phyloP scores from a whole-genome alignment of 129 eudicot genomes.

The Escallonia rubra region DNA sequence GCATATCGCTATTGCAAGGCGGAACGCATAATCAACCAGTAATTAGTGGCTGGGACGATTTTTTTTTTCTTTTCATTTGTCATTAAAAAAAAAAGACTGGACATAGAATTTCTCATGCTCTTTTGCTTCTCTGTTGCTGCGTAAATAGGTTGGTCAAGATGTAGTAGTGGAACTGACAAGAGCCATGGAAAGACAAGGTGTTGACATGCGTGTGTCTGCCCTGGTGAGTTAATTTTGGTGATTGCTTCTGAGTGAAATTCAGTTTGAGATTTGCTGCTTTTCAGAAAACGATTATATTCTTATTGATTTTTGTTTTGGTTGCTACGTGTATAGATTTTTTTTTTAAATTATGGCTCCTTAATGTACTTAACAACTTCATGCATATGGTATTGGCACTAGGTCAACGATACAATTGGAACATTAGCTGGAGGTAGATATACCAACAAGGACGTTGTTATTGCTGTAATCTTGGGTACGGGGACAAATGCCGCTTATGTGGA shows the following conservation, averaged over 20 bases:
- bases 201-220: conserved; percentile 74
- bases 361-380: background rate
- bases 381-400: conserved; percentile 30
- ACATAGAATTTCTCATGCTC: background rate
- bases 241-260: conserved; percentile 2
- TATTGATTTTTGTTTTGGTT: background rate
- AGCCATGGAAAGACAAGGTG: conserved; percentile 68
- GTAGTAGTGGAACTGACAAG: conserved; percentile 50
- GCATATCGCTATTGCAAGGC: too few species aligned
- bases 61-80: background rate
- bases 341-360: background rate
- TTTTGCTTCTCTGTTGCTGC: background rate
- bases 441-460: conserved; percentile 53
- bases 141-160: conserved; percentile 39
- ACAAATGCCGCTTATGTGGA: conserved; percentile 95
- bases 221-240: conserved; percentile 43
- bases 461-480: conserved; percentile 93
- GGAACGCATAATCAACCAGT: too few species aligned
- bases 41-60: background rate
- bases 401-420: conserved; percentile 93
- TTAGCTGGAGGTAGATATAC: conserved; percentile 83
- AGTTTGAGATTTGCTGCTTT: background rate
- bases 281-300: background rate
- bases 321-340: background rate
- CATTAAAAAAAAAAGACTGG: background rate